Evolutionary conservation across 306 rosid species (phyloP), one percentile per base, ranked within the genome.

Genomic region (Quillaja saponaria): DNA sequence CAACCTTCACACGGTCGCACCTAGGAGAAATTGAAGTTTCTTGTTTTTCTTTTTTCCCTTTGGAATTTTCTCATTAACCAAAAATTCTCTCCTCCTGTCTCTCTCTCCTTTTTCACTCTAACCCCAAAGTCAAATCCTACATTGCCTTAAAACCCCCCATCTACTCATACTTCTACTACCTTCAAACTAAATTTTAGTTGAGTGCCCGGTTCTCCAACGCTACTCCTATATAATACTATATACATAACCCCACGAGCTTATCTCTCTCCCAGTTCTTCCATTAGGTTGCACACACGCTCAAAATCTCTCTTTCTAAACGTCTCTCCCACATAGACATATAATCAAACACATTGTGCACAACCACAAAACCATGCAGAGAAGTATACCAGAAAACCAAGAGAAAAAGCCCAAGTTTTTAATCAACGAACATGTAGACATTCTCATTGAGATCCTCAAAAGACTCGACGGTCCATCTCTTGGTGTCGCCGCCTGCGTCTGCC

Each of bases 361-460:
- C 45, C 70, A 72, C 50, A 46, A 63, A 49, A 56, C n/a, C 61
- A 64, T 63, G 79, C 69, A 42, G n/a, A 64, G 62, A 42, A 38
- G n/a, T 58, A 55, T 17, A 58, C 49, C 71, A 9, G 84, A 60
- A n/a, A 61, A 67, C 10, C 37, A 34, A 59, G 69, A 66, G 46
- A 81, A 82, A 71, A 70, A 75, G 14, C 79, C n/a, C 34, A 74
- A 64, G 76, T 89, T 89, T 64, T 71, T 56, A 77, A 83, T 94
- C 72, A 94, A 94, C 81, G 97, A 94, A 87, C 81, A 94, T 85
- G 41, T 85, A 25, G 98, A 92, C 73, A 81, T 92, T 57, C 95
- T 92, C 34, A 45, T 79, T 10, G 98, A 92, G 67, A 66, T 88
- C 72, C 94, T 92, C 10, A 86, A 84, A 69, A 87, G 95, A 25